Evolutionary conservation across 2,329 filamentous ascomycete species (phyloP).

Genomic region (Epichloe coenophiala): DNA sequence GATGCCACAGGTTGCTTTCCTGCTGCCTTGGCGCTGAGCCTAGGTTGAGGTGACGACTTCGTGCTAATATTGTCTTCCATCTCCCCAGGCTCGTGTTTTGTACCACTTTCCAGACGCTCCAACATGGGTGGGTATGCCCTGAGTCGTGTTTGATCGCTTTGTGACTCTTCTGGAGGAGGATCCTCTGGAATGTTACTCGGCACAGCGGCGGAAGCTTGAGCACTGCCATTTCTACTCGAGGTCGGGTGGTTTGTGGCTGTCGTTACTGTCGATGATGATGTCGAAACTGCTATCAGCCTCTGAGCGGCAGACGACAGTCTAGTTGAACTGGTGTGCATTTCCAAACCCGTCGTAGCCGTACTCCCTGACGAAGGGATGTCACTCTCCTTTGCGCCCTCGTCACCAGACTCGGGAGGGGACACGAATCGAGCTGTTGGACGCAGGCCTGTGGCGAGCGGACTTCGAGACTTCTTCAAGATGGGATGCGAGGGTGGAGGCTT

Average conservation of each 20-base stretch:
- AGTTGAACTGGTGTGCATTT: constrained; percentile 15
- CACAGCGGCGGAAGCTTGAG: constrained; percentile 27
- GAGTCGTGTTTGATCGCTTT: constrained; percentile 10
- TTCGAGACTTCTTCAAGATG: constrained; percentile 46
- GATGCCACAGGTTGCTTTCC: constrained; percentile 31
- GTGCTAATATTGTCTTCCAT: not conserved
- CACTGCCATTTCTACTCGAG: constrained; percentile 32
- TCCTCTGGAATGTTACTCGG: not conserved
- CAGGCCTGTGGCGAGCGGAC: constrained; percentile 37
- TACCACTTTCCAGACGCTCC: constrained; percentile 11
- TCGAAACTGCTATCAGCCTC: constrained; percentile 30
- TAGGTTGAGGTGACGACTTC: not conserved
- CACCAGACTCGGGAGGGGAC: constrained; percentile 36
- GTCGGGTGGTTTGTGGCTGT: constrained; percentile 28
- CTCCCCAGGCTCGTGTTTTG: not conserved
- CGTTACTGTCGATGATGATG: constrained; percentile 14
- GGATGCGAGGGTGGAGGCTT: constrained; percentile 38
- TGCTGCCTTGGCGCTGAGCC: constrained; percentile 30
- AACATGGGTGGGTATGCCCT: constrained; percentile 13
- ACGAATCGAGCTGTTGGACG: constrained; percentile 47
- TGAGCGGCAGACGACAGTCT: constrained; percentile 15
- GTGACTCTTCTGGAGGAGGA: not conserved
- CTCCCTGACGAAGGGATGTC: constrained; percentile 29
- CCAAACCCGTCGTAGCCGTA: constrained; percentile 19
- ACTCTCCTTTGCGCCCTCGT: constrained; percentile 21